A percentile compares a stretch with the other conserved stretches of the same genome.
Evolutionary conservation across 2,329 filamentous ascomycete species (phyloP).

Genomic region (Ophiostoma australiae): DNA sequence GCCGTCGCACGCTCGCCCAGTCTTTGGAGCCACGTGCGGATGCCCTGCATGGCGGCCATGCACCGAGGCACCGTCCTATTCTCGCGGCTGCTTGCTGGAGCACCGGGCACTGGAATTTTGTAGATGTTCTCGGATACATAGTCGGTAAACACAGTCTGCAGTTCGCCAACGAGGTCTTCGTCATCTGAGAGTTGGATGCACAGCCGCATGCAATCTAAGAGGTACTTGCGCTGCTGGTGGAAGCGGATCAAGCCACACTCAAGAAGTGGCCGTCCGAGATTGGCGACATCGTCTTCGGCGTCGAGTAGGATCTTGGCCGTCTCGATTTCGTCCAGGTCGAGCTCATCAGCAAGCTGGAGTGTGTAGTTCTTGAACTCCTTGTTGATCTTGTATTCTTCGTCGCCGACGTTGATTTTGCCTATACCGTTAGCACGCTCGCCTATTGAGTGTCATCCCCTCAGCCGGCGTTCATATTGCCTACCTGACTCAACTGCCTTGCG

Average conservation of each 20-base stretch:
- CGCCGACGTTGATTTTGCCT: conserved; percentile 73
- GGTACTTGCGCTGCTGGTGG: conserved; percentile 75
- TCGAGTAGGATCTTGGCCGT: conserved; percentile 72
- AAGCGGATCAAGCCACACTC: conserved; percentile 81
- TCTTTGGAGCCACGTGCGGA: conserved; percentile 70
- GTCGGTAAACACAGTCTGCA: conserved; percentile 48
- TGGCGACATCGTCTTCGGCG: conserved; percentile 62
- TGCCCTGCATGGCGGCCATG: conserved; percentile 67
- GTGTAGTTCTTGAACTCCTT: conserved; percentile 79
- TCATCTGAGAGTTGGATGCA: conserved; percentile 67
- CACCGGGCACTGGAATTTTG: conserved; percentile 43
- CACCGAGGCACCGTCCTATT: conserved; percentile 69
- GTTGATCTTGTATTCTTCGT: conserved; percentile 74
- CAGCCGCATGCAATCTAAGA: conserved; percentile 78
- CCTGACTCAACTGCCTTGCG: conserved; percentile 66
- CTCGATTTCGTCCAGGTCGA: conserved; percentile 85
- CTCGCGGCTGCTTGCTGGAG: conserved; percentile 40
- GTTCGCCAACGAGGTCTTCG: conserved; percentile 46
- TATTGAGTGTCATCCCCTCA: not conserved
- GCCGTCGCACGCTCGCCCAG: conserved; percentile 73
- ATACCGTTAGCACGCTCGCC: conserved; percentile 13
- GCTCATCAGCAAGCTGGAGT: conserved; percentile 76
- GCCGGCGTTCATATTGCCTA: conserved; percentile 35
- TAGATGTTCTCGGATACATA: conserved; percentile 55
- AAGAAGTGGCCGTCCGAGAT: conserved; percentile 66